Conservation (phyloP, 768 basidiomycete species). For the Russula emetica region DNA sequence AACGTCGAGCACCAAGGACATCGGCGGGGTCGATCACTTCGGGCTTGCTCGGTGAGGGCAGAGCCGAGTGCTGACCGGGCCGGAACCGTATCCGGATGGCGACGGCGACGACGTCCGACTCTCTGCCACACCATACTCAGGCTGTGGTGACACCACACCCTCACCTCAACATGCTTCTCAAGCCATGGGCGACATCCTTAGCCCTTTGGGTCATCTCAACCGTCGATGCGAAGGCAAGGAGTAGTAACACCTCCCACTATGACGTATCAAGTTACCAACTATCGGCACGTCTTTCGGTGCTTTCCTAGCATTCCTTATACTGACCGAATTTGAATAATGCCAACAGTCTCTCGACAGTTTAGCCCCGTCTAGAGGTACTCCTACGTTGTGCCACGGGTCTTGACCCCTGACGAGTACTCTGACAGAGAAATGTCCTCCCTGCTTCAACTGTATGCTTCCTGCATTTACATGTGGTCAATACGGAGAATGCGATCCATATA, state of each 20-base stretch:
- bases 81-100: neutral
- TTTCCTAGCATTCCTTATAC: neutral
- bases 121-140: neutral
- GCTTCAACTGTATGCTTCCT: conserved; percentile 95
- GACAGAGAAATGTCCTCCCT: conserved; percentile 62
- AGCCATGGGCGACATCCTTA: neutral
- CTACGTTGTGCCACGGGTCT: neutral
- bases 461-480: conserved; percentile 91
- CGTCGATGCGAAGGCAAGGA: conserved; percentile 8
- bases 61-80: conserved; percentile 5
- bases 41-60: neutral
- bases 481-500: conserved; percentile 83
- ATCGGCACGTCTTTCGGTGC: conserved; percentile 3
- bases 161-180: conserved; percentile 5
- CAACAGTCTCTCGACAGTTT: conserved; percentile 13
- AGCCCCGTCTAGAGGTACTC: conserved; percentile 16
- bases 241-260: conserved; percentile 12
- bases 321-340: neutral
- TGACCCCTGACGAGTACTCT: neutral
- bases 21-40: conserved; percentile 16
- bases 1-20: conserved; percentile 46
- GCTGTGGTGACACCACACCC: neutral
- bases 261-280: conserved; percentile 3
- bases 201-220: conserved; percentile 10
- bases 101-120: neutral